Percentiles rank a stretch among this genome's conserved stretches.
Evolutionary conservation across 2,329 filamentous ascomycete genomes (phyloP).

Genomic region (Cercospora berteroae): DNA sequence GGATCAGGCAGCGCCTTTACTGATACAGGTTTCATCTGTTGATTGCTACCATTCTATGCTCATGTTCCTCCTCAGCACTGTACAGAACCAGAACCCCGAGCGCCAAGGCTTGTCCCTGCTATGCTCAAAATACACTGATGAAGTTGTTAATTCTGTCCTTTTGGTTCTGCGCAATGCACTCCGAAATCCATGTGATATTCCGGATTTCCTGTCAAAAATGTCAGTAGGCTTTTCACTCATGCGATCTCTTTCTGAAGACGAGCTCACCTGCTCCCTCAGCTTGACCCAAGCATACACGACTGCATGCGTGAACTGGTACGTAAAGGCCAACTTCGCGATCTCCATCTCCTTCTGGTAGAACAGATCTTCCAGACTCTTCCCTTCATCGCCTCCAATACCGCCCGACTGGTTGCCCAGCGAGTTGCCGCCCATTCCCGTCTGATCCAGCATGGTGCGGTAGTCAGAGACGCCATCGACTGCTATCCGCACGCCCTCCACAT

Average conservation of each 20-base stretch:
- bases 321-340: constrained; percentile 91
- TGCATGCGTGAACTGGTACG: constrained; percentile 88
- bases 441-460: constrained; percentile 95
- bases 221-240: constrained; percentile 28
- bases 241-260: constrained; percentile 29
- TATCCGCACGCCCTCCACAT: constrained; percentile 87
- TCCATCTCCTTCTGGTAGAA: constrained; percentile 99
- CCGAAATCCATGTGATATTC: constrained; percentile 99
- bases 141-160: constrained; percentile 99
- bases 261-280: constrained; percentile 85
- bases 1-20: background rate
- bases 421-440: constrained; percentile 72
- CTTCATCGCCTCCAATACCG: constrained; percentile 71
- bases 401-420: constrained; percentile 82
- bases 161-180: constrained; percentile 99
- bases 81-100: constrained; percentile 2
- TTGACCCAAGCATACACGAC: constrained; percentile 98
- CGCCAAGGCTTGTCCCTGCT: background rate
- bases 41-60: background rate
- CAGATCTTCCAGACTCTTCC: constrained; percentile 90
- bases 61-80: background rate
- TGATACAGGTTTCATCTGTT: background rate
- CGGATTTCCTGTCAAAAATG: constrained; percentile 75
- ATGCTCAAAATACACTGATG: constrained; percentile 82
- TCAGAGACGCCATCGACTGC: constrained; percentile 91